Base-by-base conservation (phyloP, 805 yeast species). In the Ogataea angusta region DNA sequence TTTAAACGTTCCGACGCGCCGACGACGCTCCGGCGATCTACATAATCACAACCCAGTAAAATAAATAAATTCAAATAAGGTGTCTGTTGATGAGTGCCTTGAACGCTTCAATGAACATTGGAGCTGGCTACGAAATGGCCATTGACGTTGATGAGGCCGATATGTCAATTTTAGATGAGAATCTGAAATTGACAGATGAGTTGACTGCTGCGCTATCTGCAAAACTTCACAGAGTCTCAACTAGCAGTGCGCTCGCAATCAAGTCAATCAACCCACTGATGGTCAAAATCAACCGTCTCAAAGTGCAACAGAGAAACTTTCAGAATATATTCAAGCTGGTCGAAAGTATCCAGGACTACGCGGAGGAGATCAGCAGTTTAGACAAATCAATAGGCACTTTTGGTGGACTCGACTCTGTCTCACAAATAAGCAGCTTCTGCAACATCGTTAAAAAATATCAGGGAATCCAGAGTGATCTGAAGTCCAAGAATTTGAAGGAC, bases 141-240 rank as follows among this genome's bases (percentile, higher is more conserved):
- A 46, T 78, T 19, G 90, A 83, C 53, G 67, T 80, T 2, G 90
- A 85, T 53, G 91, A 83, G 57, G 89, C 90, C 2, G 96, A 88
- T 51, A 80, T 87, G 24, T 81, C 87, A 2, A 89, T 89, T 4
- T 71, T 89, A 23, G 84, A 86, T 38, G 93, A 85, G 54, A 81
- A 84, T 39, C 68, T 90, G 24, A 62, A 70, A 35, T 73, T 78
- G 39, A 76, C 87, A 3, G 73, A 75, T 28, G 69, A 68, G 14
- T 62, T 87, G 29, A 75, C 88, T 8, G 55, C 61, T 2, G 63
- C 73, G 31, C 80, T 89, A 40, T 67, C 76, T 9, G 62, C 64
- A 19, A 78, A 87, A 2, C 67, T 87, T 30, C 67, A 60, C 22
- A 68, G 66, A 35, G 73, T 89, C 39, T 69, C 80, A 6, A 60